Base-by-base conservation (phyloP, 768 basidiomycete species). In the Porphyrellus cyaneotinctus region DNA sequence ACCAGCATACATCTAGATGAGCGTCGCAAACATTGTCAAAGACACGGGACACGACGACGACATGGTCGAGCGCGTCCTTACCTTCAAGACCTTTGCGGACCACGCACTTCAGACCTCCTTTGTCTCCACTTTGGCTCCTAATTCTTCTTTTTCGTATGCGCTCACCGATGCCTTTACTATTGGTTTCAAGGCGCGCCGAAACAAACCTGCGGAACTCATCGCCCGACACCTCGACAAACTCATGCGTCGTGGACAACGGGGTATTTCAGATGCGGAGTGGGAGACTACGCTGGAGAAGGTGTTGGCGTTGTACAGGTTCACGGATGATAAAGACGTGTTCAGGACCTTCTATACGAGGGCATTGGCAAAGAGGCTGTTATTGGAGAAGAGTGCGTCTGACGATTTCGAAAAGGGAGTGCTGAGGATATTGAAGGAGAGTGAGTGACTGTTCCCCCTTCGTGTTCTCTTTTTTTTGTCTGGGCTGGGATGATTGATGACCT, bases 291-390 rank as follows among this genome's bases (percentile, higher is more conserved):
- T 97, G 52, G 83, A 90, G 51, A 77, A 72, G 9, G 87, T 81
- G 4, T 73, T 97, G 23, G 79, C 72, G 8, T 70, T 97, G 50
- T 95, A 94, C 69, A 75, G 90, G 48, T 95, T 83, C 66, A 94
- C 91, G 6, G 86, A 91, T 47, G 92, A 95, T 64, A 93, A 92
- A 66, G 93, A 97, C 64, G 91, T 95, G 30, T 97, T 97, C 69
- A 82, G 93, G 61, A 85, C 87, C 24, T 97, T 94, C 70, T 97
- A 95, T 68, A 88, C 88, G 70, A 84, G 91, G 12, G 82, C 85
- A 33, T 71, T 97, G 32, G 88, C 93, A n/a, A 94, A 90, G 74
- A 79, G 94, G 50, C 63, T 97, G 53, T 72, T 97, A 35, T 74
- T 95, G n/a, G 85, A 83, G 55, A 84, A 83, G 65, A 90, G 86